Evolutionary conservation across 106 monocot genomes (phyloP).

Genomic region (Alisma plantagoaquatica): DNA sequence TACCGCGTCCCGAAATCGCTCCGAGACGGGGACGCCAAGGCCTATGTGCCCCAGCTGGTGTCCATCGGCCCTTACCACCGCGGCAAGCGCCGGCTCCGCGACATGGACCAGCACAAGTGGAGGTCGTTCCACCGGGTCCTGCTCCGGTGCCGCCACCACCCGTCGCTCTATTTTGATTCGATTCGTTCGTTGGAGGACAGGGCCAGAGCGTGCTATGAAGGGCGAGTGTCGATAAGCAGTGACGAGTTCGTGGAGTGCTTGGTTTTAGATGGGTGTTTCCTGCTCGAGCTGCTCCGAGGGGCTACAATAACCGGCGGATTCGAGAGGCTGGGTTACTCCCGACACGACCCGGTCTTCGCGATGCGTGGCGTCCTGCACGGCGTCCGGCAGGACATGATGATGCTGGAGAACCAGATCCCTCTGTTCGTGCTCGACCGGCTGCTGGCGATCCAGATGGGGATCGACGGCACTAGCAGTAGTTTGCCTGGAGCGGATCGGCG

Average conservation of each 20-base stretch:
- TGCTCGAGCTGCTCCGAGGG: conserved; percentile 66
- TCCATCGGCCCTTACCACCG: conserved; percentile 45
- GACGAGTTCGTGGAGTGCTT: conserved; percentile 43
- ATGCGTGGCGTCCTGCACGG: conserved; percentile 61
- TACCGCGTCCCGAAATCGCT: conserved; percentile 23
- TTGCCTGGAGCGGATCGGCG: conserved; percentile 19
- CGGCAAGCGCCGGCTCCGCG: conserved; percentile 10
- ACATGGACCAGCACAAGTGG: conserved; percentile 35
- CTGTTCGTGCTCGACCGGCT: conserved; percentile 69
- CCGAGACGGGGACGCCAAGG: conserved; percentile 8
- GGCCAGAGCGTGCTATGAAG: conserved; percentile 52
- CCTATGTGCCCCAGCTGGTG: conserved; percentile 26
- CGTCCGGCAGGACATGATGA: conserved; percentile 70
- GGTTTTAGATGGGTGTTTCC: conserved; percentile 61
- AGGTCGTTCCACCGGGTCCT: conserved; percentile 24
- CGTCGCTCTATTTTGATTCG: conserved; percentile 36
- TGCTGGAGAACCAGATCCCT: conserved; percentile 87
- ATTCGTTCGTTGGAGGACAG: conserved; percentile 28
- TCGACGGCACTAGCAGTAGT: too few relatives aligned
- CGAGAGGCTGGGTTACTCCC: conserved; percentile 46
- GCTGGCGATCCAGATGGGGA: conserved; percentile 34
- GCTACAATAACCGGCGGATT: conserved; percentile 54
- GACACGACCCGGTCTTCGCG: conserved; percentile 65
- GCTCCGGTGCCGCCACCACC: conserved; percentile 31
- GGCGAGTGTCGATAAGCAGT: conserved; percentile 7